Evolutionary conservation across 768 basidiomycete species (phyloP).

Genomic region (Pleurotus cornucopiae): DNA sequence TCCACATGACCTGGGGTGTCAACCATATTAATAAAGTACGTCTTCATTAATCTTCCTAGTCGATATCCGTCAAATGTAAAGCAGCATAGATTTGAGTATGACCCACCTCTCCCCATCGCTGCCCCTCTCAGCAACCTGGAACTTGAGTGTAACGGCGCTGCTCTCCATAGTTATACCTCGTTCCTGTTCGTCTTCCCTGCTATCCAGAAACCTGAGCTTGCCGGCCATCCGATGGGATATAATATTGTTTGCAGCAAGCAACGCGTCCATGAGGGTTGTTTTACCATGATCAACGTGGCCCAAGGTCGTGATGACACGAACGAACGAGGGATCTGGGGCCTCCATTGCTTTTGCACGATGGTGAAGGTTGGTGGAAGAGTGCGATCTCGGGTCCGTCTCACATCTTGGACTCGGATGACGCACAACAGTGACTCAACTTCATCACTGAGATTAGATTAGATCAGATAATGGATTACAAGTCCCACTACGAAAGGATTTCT

Average conservation of each 20-base stretch:
- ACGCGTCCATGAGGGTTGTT: conserved; percentile 90
- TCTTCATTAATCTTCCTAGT: conserved; percentile 55
- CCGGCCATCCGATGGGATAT: conserved; percentile 94
- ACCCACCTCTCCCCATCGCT: conserved; percentile 50
- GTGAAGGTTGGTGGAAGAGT: conserved; percentile 3
- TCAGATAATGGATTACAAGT: too few relatives aligned
- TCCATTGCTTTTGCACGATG: conserved; percentile 19
- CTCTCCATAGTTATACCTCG: conserved; percentile 99
- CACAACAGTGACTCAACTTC: background rate
- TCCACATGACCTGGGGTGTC: conserved; percentile 99
- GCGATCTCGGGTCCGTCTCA: too few relatives aligned
- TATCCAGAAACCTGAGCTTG: conserved; percentile 93
- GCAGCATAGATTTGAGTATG: conserved; percentile 1
- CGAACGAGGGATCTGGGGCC: conserved; percentile 38
- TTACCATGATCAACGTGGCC: conserved; percentile 97
- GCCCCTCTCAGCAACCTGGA: conserved; percentile 67
- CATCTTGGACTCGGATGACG: too few relatives aligned
- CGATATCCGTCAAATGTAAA: conserved; percentile 27
- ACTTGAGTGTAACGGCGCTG: conserved; percentile 87
- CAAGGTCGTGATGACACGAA: conserved; percentile 80
- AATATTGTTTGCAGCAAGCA: conserved; percentile 96
- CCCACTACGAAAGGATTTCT: background rate
- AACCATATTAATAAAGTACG: conserved; percentile 90
- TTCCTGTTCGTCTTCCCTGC: conserved; percentile 95
- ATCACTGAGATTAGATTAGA: too few relatives aligned